Evolutionary conservation across 2,329 filamentous ascomycete species (phyloP), one percentile per base, ranked within the genome.

Genomic region (Sclerotinia minor): DNA sequence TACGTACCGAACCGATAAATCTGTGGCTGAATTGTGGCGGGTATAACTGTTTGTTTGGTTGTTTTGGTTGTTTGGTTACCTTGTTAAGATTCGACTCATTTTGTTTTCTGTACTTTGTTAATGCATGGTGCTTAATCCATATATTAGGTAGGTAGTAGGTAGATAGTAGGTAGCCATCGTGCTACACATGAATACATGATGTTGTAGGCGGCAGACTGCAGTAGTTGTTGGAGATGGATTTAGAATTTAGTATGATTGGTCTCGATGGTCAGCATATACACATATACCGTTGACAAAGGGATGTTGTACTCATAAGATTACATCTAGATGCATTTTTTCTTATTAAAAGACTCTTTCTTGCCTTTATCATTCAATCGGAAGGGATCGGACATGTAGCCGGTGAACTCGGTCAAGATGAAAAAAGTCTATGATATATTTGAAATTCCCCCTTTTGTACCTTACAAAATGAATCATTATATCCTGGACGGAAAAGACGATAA

Each of bases 301-400:
- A 60, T 50, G 64, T 38, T 50, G 44, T 50, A 50, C 41, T 35
- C 24, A 38, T 64, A 35, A 35, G 6, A 35, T 35, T 35, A 54
- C 35, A 32, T 7, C 29, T 17, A 6, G 21, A 54, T 54, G 38
- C 35, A 21, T 52, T 49, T 52, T 35, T 19, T 52, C 24, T 19
- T 6, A 35, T 19, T 2, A 35, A 35, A 8, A 35, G 35, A 35
- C 7, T 35, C 35, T 35, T 35, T 35, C 35, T 35, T 35, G 35
- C 17, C 52, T 65, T n/a, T 41, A 29, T 58, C 41, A 59, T 26
- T 61, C 58, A 60, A 66, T 66, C 64, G 64, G 54, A 66, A 60
- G 32, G 44, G 15, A 52, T 60, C 19, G 7, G 19, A 41, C 19
- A 17, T 3, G 17, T 29, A 66, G 54, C 64, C 54, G 64, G 64